phyloP scores from a whole-genome alignment of 2,329 filamentous ascomycete species.

The Aciculosporium take region DNA sequence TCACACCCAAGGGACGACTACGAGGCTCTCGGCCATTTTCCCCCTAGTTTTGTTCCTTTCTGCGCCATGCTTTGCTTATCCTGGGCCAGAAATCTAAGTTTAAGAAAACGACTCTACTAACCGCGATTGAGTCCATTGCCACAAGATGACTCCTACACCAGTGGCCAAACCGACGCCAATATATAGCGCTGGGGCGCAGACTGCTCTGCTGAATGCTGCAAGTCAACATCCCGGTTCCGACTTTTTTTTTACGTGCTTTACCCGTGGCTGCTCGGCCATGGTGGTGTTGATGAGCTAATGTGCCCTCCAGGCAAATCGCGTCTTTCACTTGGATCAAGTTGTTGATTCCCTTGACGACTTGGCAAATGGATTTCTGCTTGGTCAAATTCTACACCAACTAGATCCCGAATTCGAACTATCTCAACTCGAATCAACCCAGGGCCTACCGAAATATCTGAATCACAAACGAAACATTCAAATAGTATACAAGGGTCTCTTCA shows the following conservation, averaged over 20 bases:
- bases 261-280: neutral
- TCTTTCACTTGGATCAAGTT: slow-evolving; percentile 30
- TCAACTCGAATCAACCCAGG: slow-evolving; percentile 34
- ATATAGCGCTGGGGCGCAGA: slow-evolving; percentile 31
- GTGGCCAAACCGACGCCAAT: slow-evolving; percentile 18
- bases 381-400: slow-evolving; percentile 42
- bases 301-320: slow-evolving; percentile 17
- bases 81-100: neutral
- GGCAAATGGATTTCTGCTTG: slow-evolving; percentile 39
- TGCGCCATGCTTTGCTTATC: neutral
- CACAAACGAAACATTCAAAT: slow-evolving; percentile 39
- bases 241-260: neutral
- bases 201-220: slow-evolving; percentile 43
- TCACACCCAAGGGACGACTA: neutral
- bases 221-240: slow-evolving; percentile 10
- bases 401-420: slow-evolving; percentile 41
- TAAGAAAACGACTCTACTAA: neutral
- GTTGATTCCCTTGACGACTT: slow-evolving; percentile 37
- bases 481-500: slow-evolving; percentile 39
- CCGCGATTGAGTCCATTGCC: neutral
- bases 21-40: neutral
- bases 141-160: slow-evolving; percentile 2
- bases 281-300: slow-evolving; percentile 5
- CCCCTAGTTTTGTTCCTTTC: neutral
- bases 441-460: slow-evolving; percentile 29